phyloP scores from a whole-genome alignment of 345 rosid species.

The Cardamine chenopodiifolia region DNA sequence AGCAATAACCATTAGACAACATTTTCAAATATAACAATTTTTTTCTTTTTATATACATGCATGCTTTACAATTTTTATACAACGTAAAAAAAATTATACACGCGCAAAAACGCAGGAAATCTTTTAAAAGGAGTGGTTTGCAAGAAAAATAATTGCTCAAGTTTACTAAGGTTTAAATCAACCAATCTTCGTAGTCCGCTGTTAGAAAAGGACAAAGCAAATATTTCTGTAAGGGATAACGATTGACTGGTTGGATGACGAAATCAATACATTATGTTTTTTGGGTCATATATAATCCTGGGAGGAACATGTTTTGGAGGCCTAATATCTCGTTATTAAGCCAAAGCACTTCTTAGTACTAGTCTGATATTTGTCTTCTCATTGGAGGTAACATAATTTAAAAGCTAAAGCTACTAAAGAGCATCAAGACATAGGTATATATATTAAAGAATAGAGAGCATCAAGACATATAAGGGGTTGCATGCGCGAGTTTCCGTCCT shows the following conservation, averaged over 20 bases:
- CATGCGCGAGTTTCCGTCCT: slow-evolving; percentile 22
- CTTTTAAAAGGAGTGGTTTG: slow-evolving; percentile 33
- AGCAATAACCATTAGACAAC: too few relatives aligned
- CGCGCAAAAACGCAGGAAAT: background rate
- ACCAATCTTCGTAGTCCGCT: slow-evolving; percentile 31
- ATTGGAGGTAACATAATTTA: slow-evolving; percentile 17
- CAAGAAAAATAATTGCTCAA: slow-evolving; percentile 28
- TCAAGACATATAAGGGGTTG: slow-evolving; percentile 24
- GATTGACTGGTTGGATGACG: slow-evolving; percentile 26
- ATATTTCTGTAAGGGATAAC: slow-evolving; percentile 21
- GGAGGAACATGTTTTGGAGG: slow-evolving; percentile 18
- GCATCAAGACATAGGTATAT: slow-evolving; percentile 15
- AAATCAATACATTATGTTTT: slow-evolving; percentile 16
- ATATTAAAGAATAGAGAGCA: slow-evolving; percentile 10
- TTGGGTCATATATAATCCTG: slow-evolving; percentile 4
- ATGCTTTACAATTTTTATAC: slow-evolving; percentile 1
- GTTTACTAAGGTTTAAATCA: slow-evolving; percentile 33
- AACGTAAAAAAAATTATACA: background rate
- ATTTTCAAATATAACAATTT: slow-evolving; percentile 1
- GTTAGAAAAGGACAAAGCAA: slow-evolving; percentile 23
- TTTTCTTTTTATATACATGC: background rate
- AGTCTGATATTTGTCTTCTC: slow-evolving; percentile 27
- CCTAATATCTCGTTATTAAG: slow-evolving; percentile 24
- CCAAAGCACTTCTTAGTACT: slow-evolving; percentile 20
- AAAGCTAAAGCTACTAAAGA: slow-evolving; percentile 32